phyloP scores from a whole-genome alignment of 768 basidiomycete genomes.

The Terana coerulea region DNA sequence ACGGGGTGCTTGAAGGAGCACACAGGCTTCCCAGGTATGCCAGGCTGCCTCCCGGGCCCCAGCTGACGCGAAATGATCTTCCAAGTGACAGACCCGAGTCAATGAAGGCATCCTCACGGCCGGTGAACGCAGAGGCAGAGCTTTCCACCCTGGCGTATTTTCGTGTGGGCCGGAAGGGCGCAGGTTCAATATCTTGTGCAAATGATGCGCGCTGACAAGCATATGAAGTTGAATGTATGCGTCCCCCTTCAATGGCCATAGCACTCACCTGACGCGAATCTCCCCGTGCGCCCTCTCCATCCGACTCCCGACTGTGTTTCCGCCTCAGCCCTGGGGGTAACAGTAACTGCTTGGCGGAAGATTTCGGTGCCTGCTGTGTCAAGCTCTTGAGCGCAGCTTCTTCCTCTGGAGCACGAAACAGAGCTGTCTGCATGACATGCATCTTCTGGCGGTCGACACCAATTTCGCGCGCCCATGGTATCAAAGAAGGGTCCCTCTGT shows the following conservation, averaged over 20 bases:
- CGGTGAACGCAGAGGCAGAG: slow-evolving; percentile 60
- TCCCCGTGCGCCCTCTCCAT: slow-evolving; percentile 61
- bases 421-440: slow-evolving; percentile 89
- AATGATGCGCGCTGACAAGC: slow-evolving; percentile 68
- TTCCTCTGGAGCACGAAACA: slow-evolving; percentile 78
- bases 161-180: slow-evolving; percentile 66
- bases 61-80: slow-evolving; percentile 84
- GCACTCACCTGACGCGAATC: slow-evolving; percentile 57
- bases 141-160: slow-evolving; percentile 77
- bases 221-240: not conserved
- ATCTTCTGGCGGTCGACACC: slow-evolving; percentile 85
- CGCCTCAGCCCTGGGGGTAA: slow-evolving; percentile 43
- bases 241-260: no score
- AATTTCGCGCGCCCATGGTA: slow-evolving; percentile 68
- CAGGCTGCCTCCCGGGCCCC: slow-evolving; percentile 79
- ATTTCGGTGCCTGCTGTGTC: slow-evolving; percentile 30
- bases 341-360: slow-evolving; percentile 25
- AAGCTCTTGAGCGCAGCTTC: slow-evolving; percentile 58
- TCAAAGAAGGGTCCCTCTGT: slow-evolving; percentile 45
- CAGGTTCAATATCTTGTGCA: slow-evolving; percentile 65
- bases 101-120: slow-evolving; percentile 58
- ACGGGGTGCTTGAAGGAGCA: slow-evolving; percentile 50
- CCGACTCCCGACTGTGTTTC: slow-evolving; percentile 77
- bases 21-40: slow-evolving; percentile 77
- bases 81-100: slow-evolving; percentile 88